Evolutionary conservation across 495 filamentous ascomycete species (phyloP).

Genomic region (Lasiosphaeria ovina): DNA sequence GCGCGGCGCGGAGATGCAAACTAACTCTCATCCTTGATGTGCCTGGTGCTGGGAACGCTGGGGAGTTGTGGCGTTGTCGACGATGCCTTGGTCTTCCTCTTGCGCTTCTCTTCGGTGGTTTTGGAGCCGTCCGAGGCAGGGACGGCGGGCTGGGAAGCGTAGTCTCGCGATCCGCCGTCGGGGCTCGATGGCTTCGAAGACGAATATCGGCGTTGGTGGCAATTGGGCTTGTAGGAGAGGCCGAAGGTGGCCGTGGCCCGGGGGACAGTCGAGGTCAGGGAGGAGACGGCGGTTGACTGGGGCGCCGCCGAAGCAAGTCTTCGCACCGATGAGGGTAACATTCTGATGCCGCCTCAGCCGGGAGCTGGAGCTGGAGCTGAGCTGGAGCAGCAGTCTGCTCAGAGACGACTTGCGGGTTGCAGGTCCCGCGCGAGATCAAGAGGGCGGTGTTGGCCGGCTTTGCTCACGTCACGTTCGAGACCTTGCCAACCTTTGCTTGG

Average conservation of each 20-base stretch:
- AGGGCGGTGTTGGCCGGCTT: conserved; percentile 16
- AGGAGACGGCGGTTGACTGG: conserved; percentile 40
- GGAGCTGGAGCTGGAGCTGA: conserved; percentile 4
- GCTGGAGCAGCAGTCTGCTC: background rate
- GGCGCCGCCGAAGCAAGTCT: conserved; percentile 44
- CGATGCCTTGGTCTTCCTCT: conserved; percentile 42
- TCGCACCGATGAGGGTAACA: conserved; percentile 54
- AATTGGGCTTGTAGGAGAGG: conserved; percentile 37
- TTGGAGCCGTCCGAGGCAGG: conserved; percentile 40
- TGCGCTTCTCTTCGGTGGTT: conserved; percentile 45
- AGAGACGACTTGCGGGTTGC: background rate
- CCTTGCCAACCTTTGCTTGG: conserved; percentile 18
- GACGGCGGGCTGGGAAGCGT: conserved; percentile 40
- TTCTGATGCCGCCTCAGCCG: conserved; percentile 31
- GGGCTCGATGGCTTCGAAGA: conserved; percentile 58
- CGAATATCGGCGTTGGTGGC: conserved; percentile 51
- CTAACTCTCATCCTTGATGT: conserved; percentile 71
- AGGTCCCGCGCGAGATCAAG: conserved; percentile 8
- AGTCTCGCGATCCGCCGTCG: conserved; percentile 49
- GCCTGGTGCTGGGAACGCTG: conserved; percentile 80
- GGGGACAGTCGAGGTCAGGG: conserved; percentile 35
- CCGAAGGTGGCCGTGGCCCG: conserved; percentile 35
- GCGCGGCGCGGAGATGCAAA: conserved; percentile 10
- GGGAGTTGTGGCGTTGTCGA: conserved; percentile 55
- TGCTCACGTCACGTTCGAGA: conserved; percentile 16